These are phyloP conservation scores for Salix koriyanagi DNA, from an alignment of 345 rosid species.

Conservation along the genomic window DNA sequence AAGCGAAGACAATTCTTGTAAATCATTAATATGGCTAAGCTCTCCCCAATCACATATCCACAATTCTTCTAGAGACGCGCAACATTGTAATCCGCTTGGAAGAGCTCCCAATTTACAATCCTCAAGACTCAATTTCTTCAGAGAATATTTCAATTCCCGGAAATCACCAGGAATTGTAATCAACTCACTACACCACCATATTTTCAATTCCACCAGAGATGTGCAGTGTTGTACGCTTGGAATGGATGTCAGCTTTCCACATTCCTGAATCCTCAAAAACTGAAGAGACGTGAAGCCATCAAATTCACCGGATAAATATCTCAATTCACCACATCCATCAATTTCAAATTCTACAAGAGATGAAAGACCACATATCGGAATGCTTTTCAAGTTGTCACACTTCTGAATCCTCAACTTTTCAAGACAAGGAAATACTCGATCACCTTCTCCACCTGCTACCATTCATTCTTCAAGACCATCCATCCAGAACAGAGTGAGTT, in stretches of 20 bases:
- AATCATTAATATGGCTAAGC: neutral
- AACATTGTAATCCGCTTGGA: neutral
- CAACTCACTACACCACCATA: neutral
- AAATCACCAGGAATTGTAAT: neutral
- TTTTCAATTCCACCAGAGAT: neutral
- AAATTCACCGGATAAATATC: neutral
- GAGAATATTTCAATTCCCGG: neutral
- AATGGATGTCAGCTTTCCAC: neutral
- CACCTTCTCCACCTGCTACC: neutral
- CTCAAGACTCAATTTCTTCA: neutral
- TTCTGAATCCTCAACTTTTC: neutral
- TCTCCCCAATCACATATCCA: accelerated
- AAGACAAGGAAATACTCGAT: conserved; percentile 15
- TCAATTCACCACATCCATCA: neutral
- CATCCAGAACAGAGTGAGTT: neutral
- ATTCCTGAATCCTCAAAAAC: neutral
- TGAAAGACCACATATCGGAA: neutral
- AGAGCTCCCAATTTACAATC: neutral
- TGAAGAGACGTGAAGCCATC: neutral
- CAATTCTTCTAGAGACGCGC: conserved; percentile 4
- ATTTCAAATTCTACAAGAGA: neutral
- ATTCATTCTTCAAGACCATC: conserved; percentile 4
- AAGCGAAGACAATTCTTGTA: neutral
- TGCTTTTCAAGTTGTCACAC: conserved; percentile 5
- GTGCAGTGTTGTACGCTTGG: neutral